Evolutionary conservation across 202 grass and related monocot species (phyloP).

Genomic region (Bolboschoenoplectus hybrid): DNA sequence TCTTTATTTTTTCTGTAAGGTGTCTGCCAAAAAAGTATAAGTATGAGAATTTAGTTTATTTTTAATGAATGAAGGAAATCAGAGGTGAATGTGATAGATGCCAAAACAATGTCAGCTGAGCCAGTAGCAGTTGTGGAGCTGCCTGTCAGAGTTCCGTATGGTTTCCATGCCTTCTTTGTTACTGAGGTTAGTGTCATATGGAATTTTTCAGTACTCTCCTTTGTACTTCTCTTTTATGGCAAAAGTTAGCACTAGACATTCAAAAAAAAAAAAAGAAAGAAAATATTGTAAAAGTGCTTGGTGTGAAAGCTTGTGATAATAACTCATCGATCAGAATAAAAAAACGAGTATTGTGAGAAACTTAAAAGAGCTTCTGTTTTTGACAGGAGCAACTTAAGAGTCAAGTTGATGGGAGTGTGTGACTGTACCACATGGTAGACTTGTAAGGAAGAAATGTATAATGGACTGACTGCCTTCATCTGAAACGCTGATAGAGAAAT

Average conservation of each 20-base stretch:
- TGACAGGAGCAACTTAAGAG: constrained; percentile 39
- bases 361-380: background rate
- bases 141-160: constrained; percentile 75
- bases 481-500: background rate
- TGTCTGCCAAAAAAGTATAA: background rate
- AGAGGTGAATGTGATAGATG: constrained; percentile 85
- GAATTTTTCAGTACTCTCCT: background rate
- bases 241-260: background rate
- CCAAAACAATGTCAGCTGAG: constrained; percentile 87
- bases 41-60: background rate
- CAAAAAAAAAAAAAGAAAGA: background rate
- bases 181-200: constrained; percentile 60
- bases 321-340: background rate
- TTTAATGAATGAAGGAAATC: constrained; percentile 60
- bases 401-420: constrained; percentile 9
- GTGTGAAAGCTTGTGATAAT: constrained; percentile 2
- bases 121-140: constrained; percentile 81
- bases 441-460: background rate
- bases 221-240: background rate
- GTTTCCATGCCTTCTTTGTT: constrained; percentile 96
- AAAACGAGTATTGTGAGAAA: background rate
- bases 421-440: background rate
- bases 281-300: background rate
- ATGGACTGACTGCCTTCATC: background rate
- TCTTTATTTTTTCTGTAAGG: constrained; percentile 5